These are phyloP conservation scores for Triglochin maritima DNA, from an alignment of 106 monocot species.

Conservation along the genomic window DNA sequence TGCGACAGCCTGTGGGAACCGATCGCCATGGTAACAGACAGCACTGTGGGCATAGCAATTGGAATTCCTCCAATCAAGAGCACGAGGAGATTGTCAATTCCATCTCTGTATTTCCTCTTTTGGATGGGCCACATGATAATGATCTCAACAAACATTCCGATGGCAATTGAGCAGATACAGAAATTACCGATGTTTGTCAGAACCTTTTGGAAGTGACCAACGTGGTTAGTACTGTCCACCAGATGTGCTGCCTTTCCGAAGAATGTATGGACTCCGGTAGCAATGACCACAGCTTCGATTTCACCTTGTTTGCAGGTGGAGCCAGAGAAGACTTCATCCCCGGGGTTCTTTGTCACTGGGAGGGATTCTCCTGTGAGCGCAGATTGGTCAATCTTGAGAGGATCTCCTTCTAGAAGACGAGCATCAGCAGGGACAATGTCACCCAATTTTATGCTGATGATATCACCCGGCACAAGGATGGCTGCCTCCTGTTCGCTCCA, in stretches of 20 bases:
- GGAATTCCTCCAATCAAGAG: conserved; percentile 31
- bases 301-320: conserved; percentile 32
- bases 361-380: conserved; percentile 10
- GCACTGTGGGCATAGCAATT: conserved; percentile 24
- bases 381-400: conserved; percentile 9
- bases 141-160: conserved; percentile 23
- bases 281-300: conserved; percentile 24
- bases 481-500: conserved; percentile 24
- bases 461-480: conserved; percentile 14
- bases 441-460: conserved; percentile 19
- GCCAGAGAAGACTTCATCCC: conserved; percentile 21
- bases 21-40: conserved; percentile 31
- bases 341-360: conserved; percentile 7
- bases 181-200: conserved; percentile 28
- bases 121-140: conserved; percentile 24
- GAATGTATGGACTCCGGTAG: conserved; percentile 27
- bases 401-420: conserved; percentile 26
- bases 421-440: conserved; percentile 27
- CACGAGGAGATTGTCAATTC: conserved; percentile 24
- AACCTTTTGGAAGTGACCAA: conserved; percentile 15
- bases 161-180: conserved; percentile 28
- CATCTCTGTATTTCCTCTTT: conserved; percentile 20
- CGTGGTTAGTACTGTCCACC: conserved; percentile 22
- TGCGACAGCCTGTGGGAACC: conserved; percentile 19
- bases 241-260: conserved; percentile 30